Percentiles rank a stretch among this genome's conserved stretches.
Evolutionary conservation across 2,329 filamentous ascomycete genomes (phyloP).

Genomic region (Mycocentrospora acerina): DNA sequence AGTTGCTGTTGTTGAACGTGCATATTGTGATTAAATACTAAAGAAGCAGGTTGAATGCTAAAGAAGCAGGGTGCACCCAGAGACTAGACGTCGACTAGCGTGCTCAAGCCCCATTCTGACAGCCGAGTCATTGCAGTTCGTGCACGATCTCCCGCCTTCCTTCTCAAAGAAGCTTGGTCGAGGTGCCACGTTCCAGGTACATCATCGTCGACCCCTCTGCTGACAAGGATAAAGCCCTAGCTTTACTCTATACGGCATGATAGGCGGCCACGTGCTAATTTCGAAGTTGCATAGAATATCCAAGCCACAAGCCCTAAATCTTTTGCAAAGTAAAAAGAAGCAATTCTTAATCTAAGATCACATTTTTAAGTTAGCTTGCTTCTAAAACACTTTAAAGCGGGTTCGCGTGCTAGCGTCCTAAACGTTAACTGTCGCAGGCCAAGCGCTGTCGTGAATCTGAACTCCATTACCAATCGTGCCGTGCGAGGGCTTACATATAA

Average conservation of each 20-base stretch:
- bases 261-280: not conserved
- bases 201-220: not conserved
- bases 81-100: conserved; percentile 1
- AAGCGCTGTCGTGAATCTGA: too few species aligned
- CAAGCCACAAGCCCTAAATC: conserved; percentile 1
- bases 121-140: not conserved
- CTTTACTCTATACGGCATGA: not conserved
- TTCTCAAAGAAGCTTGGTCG: not conserved
- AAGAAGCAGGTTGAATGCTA: too few species aligned
- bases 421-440: too few species aligned
- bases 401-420: too few species aligned
- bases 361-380: too few species aligned
- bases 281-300: conserved; percentile 1
- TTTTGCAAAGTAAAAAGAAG: not conserved
- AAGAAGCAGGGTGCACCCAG: conserved; percentile 3
- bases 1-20: conserved; percentile 6
- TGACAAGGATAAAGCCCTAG: not conserved
- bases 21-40: conserved; percentile 2
- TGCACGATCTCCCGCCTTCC: not conserved
- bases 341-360: not conserved
- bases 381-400: too few species aligned
- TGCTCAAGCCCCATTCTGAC: conserved; percentile 3
- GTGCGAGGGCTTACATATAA: too few species aligned
- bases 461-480: too few species aligned
- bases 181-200: conserved; percentile 2